A percentile compares a stretch with the other conserved stretches of the same genome.
These are phyloP conservation scores for Citrus australasica DNA, from an alignment of 345 rosid species.

Conservation along the genomic window DNA sequence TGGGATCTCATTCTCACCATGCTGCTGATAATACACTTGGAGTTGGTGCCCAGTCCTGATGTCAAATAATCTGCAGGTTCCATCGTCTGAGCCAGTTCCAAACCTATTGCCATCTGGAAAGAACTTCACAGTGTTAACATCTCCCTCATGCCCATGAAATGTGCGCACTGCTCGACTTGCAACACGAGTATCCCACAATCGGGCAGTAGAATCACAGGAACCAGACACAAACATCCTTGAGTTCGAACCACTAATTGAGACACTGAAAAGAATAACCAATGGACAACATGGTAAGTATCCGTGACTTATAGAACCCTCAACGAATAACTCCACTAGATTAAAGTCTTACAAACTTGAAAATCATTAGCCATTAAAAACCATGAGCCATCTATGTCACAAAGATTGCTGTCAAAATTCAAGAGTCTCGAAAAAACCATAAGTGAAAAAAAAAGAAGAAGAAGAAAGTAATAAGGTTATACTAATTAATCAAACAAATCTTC, in stretches of 20 bases:
- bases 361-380: neutral
- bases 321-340: neutral
- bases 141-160: constrained; percentile 93
- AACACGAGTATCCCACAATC: constrained; percentile 94
- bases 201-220: constrained; percentile 88
- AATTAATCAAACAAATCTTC: neutral
- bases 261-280: constrained; percentile 41
- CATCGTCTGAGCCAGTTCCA: constrained; percentile 95
- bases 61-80: constrained; percentile 93
- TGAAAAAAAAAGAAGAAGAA: neutral
- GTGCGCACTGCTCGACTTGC: constrained; percentile 93
- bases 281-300: constrained; percentile 5
- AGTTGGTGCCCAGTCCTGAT: constrained; percentile 93
- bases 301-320: neutral
- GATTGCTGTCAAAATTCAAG: neutral
- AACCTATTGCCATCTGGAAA: constrained; percentile 94
- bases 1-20: constrained; percentile 41
- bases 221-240: constrained; percentile 88
- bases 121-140: constrained; percentile 86
- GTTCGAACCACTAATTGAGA: constrained; percentile 70
- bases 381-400: constrained; percentile 1
- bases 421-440: no score
- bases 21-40: constrained; percentile 67
- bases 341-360: neutral
- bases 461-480: neutral